Conservation (phyloP, 2,329 filamentous ascomycete genomes). For the Sclerotinia trifoliorum region DNA sequence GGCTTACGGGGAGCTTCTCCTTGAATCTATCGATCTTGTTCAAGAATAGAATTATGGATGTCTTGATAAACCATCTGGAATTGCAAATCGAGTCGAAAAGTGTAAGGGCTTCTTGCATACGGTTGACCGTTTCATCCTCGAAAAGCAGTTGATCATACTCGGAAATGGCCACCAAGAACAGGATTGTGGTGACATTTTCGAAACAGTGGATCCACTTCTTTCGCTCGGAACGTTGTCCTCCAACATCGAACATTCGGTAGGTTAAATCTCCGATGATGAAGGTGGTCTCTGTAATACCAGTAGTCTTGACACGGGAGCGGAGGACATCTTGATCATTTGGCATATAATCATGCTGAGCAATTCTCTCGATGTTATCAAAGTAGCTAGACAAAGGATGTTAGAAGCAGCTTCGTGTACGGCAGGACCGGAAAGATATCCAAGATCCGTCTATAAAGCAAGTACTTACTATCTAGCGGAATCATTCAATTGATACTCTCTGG, state of each 20-base stretch:
- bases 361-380: conserved; percentile 73
- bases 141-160: conserved; percentile 96
- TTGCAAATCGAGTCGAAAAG: conserved; percentile 87
- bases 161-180: conserved; percentile 93
- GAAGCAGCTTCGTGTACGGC: neutral
- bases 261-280: conserved; percentile 92
- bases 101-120: conserved; percentile 87
- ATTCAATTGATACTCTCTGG: conserved; percentile 82
- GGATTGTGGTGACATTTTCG: conserved; percentile 77
- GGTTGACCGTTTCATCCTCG: conserved; percentile 94
- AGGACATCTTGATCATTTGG: conserved; percentile 94
- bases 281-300: conserved; percentile 92
- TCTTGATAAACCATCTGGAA: conserved; percentile 87
- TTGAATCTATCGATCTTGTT: conserved; percentile 92
- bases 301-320: conserved; percentile 86
- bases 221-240: conserved; percentile 70
- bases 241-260: conserved; percentile 88
- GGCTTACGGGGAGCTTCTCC: conserved; percentile 76
- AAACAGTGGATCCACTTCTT: conserved; percentile 83
- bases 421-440: neutral
- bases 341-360: conserved; percentile 75
- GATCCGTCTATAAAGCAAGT: neutral
- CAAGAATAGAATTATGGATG: conserved; percentile 82
- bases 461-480: conserved; percentile 93
- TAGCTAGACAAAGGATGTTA: conserved; percentile 57